Base-by-base conservation (phyloP, 2,329 filamentous ascomycete genomes). In the Nemania abortiva region DNA sequence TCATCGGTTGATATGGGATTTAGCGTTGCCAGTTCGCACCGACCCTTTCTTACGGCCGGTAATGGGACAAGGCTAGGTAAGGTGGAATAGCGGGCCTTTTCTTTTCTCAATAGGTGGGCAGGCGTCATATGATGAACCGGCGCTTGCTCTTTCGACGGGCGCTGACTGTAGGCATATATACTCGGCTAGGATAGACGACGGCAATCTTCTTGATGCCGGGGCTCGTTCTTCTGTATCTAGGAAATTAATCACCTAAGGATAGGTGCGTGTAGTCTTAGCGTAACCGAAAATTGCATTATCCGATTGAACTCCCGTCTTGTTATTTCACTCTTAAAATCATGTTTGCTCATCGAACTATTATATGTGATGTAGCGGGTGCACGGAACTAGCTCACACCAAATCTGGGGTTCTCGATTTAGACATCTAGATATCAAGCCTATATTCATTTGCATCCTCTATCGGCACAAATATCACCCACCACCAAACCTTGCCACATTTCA, bases 21-120 rank as follows among this genome's bases (percentile, higher is more conserved):
- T 27, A n/a, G 27, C n/a, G 6, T 6, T 20, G 3, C 11, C n/a
- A 5, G 13, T 34, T 55, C 9, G 9, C 10, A 29, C 13, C 42
- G 37, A 39, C 3, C 10, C 31, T 37, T 53, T 31, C 52, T 42
- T 18, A 27, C 52, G 3, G 47, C 39, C 20, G 20, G 24, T 24
- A 10, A 34, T 37, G 9, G 34, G 45, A 27, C 20, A 49, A 27
- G 47, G 57, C 50, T 7, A 63, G 52, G 39, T 49, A 49, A 56
- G 60, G n/a, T 7, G 10, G 4, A 34, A n/a, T 1, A 11, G 22
- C 7, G 13, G 52, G 27, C 29, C 55, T 63, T 42, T 6, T 34
- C 34, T 22, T 18, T 7, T 53, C 24, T 34, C 54, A 34, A 18
- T 6, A 13, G 29, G 29, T 13, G n/a, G 29, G 52, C 29, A 55